phyloP scores from a whole-genome alignment of 2,329 filamentous ascomycete genomes.

The Trichoderma asperellum region DNA sequence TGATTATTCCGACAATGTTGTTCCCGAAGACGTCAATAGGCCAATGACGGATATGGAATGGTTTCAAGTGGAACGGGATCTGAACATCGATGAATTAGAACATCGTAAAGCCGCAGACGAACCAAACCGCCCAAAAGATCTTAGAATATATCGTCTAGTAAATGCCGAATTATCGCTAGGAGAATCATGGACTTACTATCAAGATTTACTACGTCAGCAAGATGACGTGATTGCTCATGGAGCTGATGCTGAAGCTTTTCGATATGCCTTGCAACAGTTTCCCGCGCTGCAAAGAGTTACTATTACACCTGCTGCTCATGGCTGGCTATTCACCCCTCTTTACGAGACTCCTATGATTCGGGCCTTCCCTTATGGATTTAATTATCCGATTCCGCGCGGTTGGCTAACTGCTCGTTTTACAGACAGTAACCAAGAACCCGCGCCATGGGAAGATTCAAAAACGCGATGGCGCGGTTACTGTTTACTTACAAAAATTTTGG shows the following conservation, averaged over 20 bases:
- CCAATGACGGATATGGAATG: neutral
- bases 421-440: conserved; percentile 1
- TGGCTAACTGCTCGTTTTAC: conserved; percentile 19
- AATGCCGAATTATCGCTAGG: neutral
- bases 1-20: neutral
- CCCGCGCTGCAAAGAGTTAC: conserved; percentile 43
- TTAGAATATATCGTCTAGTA: neutral
- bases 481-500: conserved; percentile 32
- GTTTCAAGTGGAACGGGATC: neutral
- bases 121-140: neutral
- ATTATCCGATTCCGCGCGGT: conserved; percentile 44
- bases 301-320: conserved; percentile 47
- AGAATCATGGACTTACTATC: conserved; percentile 32
- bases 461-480: conserved; percentile 42
- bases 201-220: conserved; percentile 42
- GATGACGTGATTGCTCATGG: conserved; percentile 36
- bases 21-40: neutral
- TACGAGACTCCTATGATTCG: conserved; percentile 51
- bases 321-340: conserved; percentile 40
- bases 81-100: neutral
- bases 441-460: conserved; percentile 28
- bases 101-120: neutral
- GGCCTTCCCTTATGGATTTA: conserved; percentile 45
- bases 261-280: conserved; percentile 42
- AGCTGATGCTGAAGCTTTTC: conserved; percentile 40